Conservation (phyloP, 1,284 basidiomycete genomes). For the Irpex lacteus region DNA sequence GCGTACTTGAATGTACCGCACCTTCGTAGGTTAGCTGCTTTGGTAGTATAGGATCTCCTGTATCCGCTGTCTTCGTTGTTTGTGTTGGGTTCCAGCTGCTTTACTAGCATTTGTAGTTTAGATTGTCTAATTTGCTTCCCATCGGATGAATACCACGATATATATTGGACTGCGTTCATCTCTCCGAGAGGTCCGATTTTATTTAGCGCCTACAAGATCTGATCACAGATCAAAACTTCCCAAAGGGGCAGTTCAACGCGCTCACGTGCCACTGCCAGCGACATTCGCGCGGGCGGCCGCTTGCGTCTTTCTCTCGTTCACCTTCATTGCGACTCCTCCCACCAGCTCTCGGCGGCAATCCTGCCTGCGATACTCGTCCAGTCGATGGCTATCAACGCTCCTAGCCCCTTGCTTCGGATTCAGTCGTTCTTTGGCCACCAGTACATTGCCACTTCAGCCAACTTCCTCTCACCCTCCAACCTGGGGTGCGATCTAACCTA, state of each 20-base stretch:
- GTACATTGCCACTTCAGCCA: conserved; percentile 27
- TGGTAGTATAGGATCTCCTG: conserved; percentile 57
- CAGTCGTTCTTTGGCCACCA: conserved; percentile 15
- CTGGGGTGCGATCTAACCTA: conserved; percentile 51
- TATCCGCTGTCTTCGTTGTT: conserved; percentile 4
- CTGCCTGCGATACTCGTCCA: not conserved
- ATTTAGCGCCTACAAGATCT: not conserved
- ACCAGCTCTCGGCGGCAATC: not conserved
- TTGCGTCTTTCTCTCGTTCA: not conserved
- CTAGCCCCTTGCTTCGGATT: conserved; percentile 22
- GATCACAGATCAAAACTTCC: not conserved
- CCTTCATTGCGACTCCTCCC: not conserved
- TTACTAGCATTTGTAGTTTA: conserved; percentile 10
- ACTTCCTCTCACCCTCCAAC: conserved; percentile 27
- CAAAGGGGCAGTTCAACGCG: not conserved
- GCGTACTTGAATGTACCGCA: conserved; percentile 85
- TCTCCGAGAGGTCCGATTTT: not conserved
- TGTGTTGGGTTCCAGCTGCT: conserved; percentile 1
- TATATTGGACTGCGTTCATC: too few species aligned
- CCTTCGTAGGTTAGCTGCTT: conserved; percentile 75
- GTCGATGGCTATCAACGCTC: conserved; percentile 25
- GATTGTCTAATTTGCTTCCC: conserved; percentile 12
- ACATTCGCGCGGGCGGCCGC: not conserved
- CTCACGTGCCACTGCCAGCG: not conserved
- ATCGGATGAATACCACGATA: conserved; percentile 2